These are phyloP conservation scores for Cucumis hystrix DNA, from an alignment of 306 rosid species.

Conservation along the genomic window DNA sequence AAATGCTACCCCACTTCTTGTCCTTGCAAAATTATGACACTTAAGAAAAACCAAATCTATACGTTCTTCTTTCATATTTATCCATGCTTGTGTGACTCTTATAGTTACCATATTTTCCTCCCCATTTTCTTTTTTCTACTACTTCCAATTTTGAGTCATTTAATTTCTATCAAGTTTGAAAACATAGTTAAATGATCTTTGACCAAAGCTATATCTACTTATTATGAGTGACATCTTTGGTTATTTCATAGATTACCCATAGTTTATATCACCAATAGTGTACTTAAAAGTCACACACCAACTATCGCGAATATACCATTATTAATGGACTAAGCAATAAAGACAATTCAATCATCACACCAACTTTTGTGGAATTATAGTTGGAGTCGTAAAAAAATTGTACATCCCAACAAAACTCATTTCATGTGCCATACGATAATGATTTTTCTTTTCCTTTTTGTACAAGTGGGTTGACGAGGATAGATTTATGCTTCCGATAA, in stretches of 20 bases:
- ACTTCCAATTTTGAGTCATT: neutral
- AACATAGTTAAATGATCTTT: neutral
- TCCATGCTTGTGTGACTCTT: neutral
- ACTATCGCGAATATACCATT: neutral
- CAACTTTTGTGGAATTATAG: neutral
- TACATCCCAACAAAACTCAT: neutral
- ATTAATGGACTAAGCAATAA: neutral
- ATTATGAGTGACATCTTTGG: neutral
- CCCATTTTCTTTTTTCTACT: neutral
- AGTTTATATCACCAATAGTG: neutral
- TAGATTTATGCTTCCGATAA: neutral
- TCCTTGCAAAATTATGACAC: neutral
- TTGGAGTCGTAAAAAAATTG: neutral
- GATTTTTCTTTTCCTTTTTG: neutral
- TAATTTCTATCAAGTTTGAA: neutral
- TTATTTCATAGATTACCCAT: neutral
- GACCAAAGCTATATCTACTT: neutral
- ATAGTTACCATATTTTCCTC: neutral
- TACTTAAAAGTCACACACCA: neutral
- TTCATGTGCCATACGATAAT: neutral
- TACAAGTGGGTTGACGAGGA: neutral
- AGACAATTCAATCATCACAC: neutral
- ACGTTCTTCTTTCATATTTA: neutral
- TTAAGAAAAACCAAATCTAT: neutral
- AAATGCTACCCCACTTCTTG: slow-evolving; percentile 24